Base-by-base conservation (phyloP, 177 flowering plant genomes). In the Telopea speciosissima region DNA sequence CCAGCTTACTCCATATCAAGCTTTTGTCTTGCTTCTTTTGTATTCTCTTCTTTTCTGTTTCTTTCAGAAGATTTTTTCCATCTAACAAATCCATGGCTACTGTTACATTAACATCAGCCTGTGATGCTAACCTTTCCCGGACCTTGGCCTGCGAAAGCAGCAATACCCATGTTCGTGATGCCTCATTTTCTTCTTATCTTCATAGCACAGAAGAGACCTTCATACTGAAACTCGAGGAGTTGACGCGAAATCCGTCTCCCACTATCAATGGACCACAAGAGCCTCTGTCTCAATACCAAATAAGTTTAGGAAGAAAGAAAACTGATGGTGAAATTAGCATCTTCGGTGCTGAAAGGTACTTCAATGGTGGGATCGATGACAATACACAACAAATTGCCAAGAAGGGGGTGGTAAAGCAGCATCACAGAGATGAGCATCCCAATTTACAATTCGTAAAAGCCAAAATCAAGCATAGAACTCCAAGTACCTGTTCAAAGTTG, bases 261-360 rank as follows among this genome's bases (percentile, higher is more conserved):
- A 3, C 33, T 67, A 65, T 42, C 36, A 58, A 63, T 2, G 21
- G 61, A 13, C 73, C 66, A 4, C 69, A 66, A 63, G 67, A 76
- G 24, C 66, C 73, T 62, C 52, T 58, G 22, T 67, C 73, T 64
- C 52, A 64, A 9, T 65, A 66, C 71, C 74, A 62, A 67, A 10
- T 59, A 44, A 49, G 60, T 61, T 21, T 65, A 24, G 77, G 72
- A 21, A 80, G 65, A 49, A 81, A 75, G 68, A 74, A 60, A 9
- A 84, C 75, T 25, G 88, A 87, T 62, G 84, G 78, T 49, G 98
- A 91, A 71, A 85, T 93, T 33, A 87, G 86, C n/a, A 79, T 93
- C n/a, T 93, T 93, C 66, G 77, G 83, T 58, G 98, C 98, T 0
- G 92, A 88, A 25, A 89, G 81, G 69, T 93, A 91, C 81, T 93